Evolutionary conservation across 352 stramenopile genomes (phyloP), one percentile per base, ranked within the genome.

Genomic region (Globisporangium abappressorium): DNA sequence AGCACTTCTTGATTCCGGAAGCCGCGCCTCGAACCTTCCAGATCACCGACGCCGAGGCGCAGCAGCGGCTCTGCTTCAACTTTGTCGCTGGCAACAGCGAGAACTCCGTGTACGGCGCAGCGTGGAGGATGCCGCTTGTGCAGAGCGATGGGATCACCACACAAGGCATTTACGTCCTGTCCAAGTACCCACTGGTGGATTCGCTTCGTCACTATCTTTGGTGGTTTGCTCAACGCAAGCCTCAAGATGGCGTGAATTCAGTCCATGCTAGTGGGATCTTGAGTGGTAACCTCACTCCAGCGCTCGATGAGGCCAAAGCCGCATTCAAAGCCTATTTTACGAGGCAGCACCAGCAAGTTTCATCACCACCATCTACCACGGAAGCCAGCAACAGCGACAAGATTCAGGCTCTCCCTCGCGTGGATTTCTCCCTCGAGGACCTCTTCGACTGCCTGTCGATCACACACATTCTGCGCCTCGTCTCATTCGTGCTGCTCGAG

Each of bases 401-500:
- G 24, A 20, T 20, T 22, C 24, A 43, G 6, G 38, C 1, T n/a
- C 46, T 54, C 15, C 65, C 58, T 33, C 26, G 18, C 11, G 56
- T 87, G 36, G 83, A 91, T 59, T 71, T 78, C 8, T 65, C 63
- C 7, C 69, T 87, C 4, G 62, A 77, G 11, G 79, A 90, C 67
- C 58, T 90, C 3, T 87, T 90, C 53, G 83, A 90, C 18, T 80
- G 73, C 57, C 70, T 91, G 0, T 89, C 83, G 3, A 65, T 90
- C 49, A 77, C 78, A 2, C 73, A 92, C 60, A 66, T 90, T 5
- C 72, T 93, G 60, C 78, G 77, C 8, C 72, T 93, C 7, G 83
- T 94, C 36, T 78, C 82, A 2, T 77, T 90, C 24, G 76, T 82
- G 7, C 43, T 94, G 26, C 66, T 87, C 47, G 84, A 94, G 59